Evolutionary conservation across 2,329 filamentous ascomycete genomes (phyloP).

Genomic region (Talaromyces sp.): DNA sequence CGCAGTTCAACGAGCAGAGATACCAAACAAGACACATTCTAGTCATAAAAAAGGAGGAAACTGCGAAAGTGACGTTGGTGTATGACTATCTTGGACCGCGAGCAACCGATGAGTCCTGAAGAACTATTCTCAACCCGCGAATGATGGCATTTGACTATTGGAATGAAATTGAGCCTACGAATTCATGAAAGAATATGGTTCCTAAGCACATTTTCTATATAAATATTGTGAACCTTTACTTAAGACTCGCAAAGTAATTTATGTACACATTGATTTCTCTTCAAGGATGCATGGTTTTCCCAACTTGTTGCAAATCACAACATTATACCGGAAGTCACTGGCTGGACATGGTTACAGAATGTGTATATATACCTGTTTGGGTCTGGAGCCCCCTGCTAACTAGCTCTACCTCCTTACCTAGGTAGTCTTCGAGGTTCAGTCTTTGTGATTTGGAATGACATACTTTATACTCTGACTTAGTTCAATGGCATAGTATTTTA

Average conservation of each 20-base stretch:
- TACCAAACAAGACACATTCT: slow-evolving; percentile 3
- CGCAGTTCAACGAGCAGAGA: slow-evolving; percentile 2
- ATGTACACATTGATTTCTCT: too few relatives aligned
- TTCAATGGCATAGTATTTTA: not conserved
- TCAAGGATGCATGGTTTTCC: too few relatives aligned
- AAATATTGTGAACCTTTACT: not conserved
- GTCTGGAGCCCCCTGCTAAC: not conserved
- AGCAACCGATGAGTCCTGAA: not conserved
- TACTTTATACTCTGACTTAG: not conserved
- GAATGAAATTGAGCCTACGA: not conserved
- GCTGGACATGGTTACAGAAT: too few relatives aligned
- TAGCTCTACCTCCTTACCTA: not conserved
- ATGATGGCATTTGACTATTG: not conserved
- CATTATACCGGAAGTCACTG: too few relatives aligned
- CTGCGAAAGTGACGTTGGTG: not conserved
- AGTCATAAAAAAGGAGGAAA: not conserved
- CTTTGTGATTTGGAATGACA: not conserved
- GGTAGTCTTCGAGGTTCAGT: not conserved
- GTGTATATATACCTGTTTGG: too few relatives aligned
- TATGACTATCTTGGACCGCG: slow-evolving; percentile 4
- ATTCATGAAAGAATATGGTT: not conserved
- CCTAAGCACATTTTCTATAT: not conserved
- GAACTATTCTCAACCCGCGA: not conserved
- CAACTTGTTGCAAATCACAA: too few relatives aligned
- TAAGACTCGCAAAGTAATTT: too few relatives aligned